These are phyloP conservation scores for Aureobasidium subglaciale DNA, from an alignment of 2,329 filamentous ascomycete genomes.

Conservation along the genomic window DNA sequence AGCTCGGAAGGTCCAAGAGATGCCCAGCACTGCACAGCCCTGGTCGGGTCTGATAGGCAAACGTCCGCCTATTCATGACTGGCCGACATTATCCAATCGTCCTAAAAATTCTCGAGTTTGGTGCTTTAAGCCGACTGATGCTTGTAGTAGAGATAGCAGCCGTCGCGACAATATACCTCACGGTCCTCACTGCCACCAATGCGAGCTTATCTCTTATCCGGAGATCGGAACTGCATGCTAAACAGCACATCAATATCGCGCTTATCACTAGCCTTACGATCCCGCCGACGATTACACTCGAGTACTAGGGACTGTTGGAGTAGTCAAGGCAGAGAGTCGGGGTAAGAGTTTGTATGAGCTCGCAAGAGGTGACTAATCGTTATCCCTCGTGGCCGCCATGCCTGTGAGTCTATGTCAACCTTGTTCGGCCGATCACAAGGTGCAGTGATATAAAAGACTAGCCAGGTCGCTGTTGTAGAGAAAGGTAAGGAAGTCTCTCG, in stretches of 20 bases:
- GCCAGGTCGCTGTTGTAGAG: background rate
- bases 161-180: background rate
- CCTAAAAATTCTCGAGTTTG: background rate
- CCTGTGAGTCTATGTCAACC: background rate
- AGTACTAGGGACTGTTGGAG: too few species aligned
- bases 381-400: background rate
- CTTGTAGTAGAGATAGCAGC: background rate
- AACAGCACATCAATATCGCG: background rate
- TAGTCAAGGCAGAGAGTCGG: background rate
- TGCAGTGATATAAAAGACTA: background rate
- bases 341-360: background rate
- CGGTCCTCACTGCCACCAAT: background rate
- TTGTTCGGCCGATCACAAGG: background rate
- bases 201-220: background rate
- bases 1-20: background rate
- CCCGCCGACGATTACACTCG: background rate
- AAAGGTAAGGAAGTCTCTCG: background rate
- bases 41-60: background rate
- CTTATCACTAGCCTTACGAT: background rate
- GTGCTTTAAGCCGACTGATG: background rate
- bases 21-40: slow-evolving; percentile 12
- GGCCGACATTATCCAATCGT: background rate
- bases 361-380: background rate
- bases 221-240: background rate
- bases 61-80: slow-evolving; percentile 2